Percentiles rank a stretch among this genome's conserved stretches.
These are phyloP conservation scores for Astrephomene gubernaculifera DNA, from an alignment of 139 green algal genomes.

Conservation along the genomic window DNA sequence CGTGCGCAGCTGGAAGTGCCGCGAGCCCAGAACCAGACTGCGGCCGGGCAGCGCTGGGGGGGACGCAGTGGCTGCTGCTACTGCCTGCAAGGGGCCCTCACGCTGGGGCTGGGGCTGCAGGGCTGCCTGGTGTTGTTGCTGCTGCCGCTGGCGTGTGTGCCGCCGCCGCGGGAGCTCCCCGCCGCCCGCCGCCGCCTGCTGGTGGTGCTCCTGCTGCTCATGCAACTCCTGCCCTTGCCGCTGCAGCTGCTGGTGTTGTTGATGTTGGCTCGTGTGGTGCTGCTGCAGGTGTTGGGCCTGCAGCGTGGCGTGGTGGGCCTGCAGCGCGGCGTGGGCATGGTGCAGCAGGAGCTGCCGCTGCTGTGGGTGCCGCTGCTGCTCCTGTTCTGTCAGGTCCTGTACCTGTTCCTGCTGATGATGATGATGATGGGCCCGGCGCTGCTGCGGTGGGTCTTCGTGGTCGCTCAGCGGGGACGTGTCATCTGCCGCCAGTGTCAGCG, in stretches of 20 bases:
- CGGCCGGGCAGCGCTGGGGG: not conserved
- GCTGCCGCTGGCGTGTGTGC: no score
- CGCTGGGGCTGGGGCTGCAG: not conserved
- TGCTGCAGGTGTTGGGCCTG: no score
- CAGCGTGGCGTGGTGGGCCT: no score
- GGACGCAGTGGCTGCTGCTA: not conserved
- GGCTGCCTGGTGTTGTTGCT: not conserved
- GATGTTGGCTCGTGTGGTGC: no score
- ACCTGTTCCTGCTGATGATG: not conserved
- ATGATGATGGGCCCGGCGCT: not conserved
- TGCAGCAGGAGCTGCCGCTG: not conserved
- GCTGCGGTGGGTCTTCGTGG: not conserved
- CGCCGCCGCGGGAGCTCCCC: no score
- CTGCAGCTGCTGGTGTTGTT: not conserved
- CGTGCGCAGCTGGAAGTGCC: constrained; percentile 29
- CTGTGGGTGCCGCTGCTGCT: not conserved
- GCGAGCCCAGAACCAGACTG: not conserved
- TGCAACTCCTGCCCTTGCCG: not conserved
- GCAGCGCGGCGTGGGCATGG: no score
- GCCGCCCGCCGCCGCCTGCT: no score
- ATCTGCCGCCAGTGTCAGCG: not conserved
- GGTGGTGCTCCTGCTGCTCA: not conserved
- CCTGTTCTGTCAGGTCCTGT: not conserved
- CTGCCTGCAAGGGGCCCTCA: not conserved
- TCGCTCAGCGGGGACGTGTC: no score